Evolutionary conservation across 306 rosid species (phyloP), one percentile per base, ranked within the genome.

Genomic region (Dryas drummondii): DNA sequence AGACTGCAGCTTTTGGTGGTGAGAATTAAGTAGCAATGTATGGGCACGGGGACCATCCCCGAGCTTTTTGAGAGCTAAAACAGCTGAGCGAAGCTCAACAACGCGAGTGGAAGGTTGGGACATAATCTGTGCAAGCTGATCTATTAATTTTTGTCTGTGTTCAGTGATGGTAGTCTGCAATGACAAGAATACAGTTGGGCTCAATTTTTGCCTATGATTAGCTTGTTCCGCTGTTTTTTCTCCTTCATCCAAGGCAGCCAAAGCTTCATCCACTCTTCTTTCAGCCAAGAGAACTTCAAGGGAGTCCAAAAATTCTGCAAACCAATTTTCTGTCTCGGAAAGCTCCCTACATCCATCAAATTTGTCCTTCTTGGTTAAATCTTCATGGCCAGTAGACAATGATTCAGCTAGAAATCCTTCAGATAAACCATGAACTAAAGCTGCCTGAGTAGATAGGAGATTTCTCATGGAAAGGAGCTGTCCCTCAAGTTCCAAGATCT

Each of bases 31-130:
- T 22, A 94, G 80, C 83, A 91, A 72, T 8, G 84, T 80, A 70
- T 91, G 97, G 1, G 97, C 91, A 9, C 90, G 96, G 37, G 97
- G 81, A 45, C 98, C 98, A 12, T 94, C 97, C 14, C 98, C 97
- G 0, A 94, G 96, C 40, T 69, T 83, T 77, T 90, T 88, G 74
- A 94, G 79, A 48, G 94, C 87, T 50, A 76, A 32, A 4, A 85
- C 91, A 0, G 91, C 82, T 50, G 89, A 76, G 32, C 96, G 91
- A 71, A 89, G 87, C 87, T 88, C 98, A 17, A 76, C 71, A 0
- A 86, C 81, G 0, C 85, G 81, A 40, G 91, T 86, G 16, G 93
- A 91, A 76, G 93, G 84, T 46, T 87, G 97, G 56, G 84, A 66
- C 56, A 87, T 83, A 32, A 89, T 84, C 72, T 94, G 94, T 44